Conservation (phyloP, 192 early-diverging fungal species). For the Funneliformis geosporum region DNA sequence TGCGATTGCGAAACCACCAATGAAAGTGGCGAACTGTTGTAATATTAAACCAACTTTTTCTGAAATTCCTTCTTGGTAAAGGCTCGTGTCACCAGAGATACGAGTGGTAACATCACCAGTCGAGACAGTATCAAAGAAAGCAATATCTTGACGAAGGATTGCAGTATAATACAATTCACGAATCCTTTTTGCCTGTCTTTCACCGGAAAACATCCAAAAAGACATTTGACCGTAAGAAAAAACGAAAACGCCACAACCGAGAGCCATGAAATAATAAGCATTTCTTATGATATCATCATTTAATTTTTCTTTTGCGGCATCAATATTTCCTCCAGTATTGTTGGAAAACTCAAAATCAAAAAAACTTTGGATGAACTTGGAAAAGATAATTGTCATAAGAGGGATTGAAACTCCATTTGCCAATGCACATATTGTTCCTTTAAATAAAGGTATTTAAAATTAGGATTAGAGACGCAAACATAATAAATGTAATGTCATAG, state of each 20-base stretch:
- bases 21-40: constrained; percentile 64
- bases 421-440: constrained; percentile 35
- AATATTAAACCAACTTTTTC: constrained; percentile 81
- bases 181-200: constrained; percentile 61
- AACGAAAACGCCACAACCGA: constrained; percentile 27
- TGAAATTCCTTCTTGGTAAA: constrained; percentile 85
- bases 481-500: constrained; percentile 10
- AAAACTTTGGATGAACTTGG: constrained; percentile 49
- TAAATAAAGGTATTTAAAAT: not conserved
- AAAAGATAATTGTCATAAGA: constrained; percentile 53
- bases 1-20: constrained; percentile 74
- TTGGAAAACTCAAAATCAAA: constrained; percentile 33
- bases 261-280: constrained; percentile 1
- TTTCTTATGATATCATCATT: constrained; percentile 26
- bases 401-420: constrained; percentile 47
- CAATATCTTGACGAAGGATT: constrained; percentile 84
- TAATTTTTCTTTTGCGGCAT: constrained; percentile 31
- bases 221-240: constrained; percentile 30
- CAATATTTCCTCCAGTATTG: constrained; percentile 32
- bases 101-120: constrained; percentile 85
- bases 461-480: constrained; percentile 8
- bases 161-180: constrained; percentile 71
- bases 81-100: constrained; percentile 79
- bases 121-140: constrained; percentile 80
- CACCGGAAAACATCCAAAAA: constrained; percentile 49